These are phyloP conservation scores for Amanita muscaria DNA, from an alignment of 768 basidiomycete genomes.

Conservation along the genomic window DNA sequence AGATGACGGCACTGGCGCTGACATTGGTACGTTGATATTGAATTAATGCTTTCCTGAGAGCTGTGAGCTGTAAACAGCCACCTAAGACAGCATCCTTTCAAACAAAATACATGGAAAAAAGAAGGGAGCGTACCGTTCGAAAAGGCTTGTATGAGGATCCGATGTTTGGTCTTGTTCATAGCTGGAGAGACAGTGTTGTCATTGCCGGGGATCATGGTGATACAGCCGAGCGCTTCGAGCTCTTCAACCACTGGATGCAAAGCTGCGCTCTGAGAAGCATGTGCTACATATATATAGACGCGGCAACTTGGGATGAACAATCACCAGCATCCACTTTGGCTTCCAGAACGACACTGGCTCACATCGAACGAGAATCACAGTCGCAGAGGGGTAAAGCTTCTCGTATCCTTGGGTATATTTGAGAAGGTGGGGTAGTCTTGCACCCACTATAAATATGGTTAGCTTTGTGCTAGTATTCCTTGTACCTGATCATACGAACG, in stretches of 20 bases:
- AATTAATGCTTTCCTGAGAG: conserved; percentile 24
- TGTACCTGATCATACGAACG: conserved; percentile 23
- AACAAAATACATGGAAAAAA: background rate
- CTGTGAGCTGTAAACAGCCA: conserved; percentile 29
- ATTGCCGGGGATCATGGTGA: conserved; percentile 14
- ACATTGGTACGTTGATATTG: conserved; percentile 5
- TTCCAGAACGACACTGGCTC: conserved; percentile 29
- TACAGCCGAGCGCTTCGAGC: conserved; percentile 28
- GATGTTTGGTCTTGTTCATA: conserved; percentile 14
- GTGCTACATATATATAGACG: no score
- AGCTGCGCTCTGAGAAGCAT: conserved; percentile 21
- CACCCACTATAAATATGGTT: conserved; percentile 31
- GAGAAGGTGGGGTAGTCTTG: conserved; percentile 32
- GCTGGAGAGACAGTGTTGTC: conserved; percentile 5
- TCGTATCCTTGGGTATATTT: conserved; percentile 36
- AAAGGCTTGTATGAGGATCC: conserved; percentile 37
- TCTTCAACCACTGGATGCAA: conserved; percentile 26
- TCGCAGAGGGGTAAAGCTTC: conserved; percentile 33
- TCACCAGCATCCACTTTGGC: conserved; percentile 22
- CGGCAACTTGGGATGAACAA: no score
- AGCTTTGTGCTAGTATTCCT: background rate
- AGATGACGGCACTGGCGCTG: conserved; percentile 26
- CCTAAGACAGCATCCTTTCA: conserved; percentile 21
- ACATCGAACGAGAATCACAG: conserved; percentile 32
- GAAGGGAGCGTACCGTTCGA: conserved; percentile 31